A percentile compares a stretch with the other conserved stretches of the same genome.
Conservation (phyloP, 1,284 basidiomycete species). For the Puccinia novopanici region DNA sequence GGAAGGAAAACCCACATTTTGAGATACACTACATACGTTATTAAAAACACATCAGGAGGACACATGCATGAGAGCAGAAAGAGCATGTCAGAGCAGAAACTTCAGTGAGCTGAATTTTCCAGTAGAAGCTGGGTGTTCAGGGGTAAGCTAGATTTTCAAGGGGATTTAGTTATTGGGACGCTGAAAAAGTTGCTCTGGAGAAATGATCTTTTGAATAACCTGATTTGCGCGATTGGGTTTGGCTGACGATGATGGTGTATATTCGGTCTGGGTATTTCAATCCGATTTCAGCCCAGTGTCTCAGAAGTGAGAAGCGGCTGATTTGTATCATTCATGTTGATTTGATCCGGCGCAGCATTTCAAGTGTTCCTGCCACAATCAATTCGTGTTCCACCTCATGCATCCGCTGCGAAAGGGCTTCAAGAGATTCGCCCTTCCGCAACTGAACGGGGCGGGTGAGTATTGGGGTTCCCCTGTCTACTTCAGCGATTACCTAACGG, state of each 20-base stretch:
- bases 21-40: too few species aligned
- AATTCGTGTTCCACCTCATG: constrained; percentile 85
- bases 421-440: constrained; percentile 69
- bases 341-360: constrained; percentile 63
- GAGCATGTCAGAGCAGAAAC: too few species aligned
- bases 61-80: too few species aligned
- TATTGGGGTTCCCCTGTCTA: constrained; percentile 86
- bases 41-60: too few species aligned
- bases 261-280: neutral
- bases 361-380: constrained; percentile 79
- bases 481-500: constrained; percentile 73
- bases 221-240: neutral
- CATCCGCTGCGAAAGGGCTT: constrained; percentile 75
- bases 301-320: neutral
- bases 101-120: too few species aligned
- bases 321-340: neutral
- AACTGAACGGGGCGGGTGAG: constrained; percentile 78
- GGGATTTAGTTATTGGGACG: too few species aligned
- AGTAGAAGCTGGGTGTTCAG: too few species aligned
- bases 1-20: too few species aligned
- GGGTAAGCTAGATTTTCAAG: too few species aligned
- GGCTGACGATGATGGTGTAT: neutral
- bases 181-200: neutral
- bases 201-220: neutral
- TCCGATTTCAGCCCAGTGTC: neutral